phyloP scores from a whole-genome alignment of 2,329 filamentous ascomycete species.

The Botryotinia globosa region DNA sequence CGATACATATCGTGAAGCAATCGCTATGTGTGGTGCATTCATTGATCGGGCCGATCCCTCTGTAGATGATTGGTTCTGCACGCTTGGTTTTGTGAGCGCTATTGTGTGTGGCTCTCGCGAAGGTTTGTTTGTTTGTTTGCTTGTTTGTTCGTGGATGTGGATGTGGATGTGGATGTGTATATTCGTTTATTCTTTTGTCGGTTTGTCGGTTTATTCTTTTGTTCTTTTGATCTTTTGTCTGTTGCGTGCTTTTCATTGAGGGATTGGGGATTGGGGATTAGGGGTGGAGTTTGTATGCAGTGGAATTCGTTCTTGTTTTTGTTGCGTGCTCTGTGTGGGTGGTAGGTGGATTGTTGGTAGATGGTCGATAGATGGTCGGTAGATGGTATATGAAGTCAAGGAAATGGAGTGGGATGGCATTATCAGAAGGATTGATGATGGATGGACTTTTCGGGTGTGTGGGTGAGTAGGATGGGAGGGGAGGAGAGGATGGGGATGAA shows the following conservation, averaged over 20 bases:
- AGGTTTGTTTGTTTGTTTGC: not conserved
- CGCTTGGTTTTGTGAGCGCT: no score
- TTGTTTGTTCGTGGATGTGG: not conserved
- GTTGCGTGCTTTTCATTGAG: not conserved
- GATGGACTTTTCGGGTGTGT: fast-evolving
- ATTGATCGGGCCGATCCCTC: not conserved
- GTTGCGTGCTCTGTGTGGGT: no score
- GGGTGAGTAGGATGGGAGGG: no score
- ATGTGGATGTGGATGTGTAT: no score
- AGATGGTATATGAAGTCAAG: not conserved
- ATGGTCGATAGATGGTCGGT: not conserved
- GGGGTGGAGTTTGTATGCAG: not conserved
- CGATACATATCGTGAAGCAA: not conserved
- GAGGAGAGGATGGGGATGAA: no score
- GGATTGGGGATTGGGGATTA: no score
- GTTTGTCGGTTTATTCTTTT: not conserved
- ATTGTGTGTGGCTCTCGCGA: no score
- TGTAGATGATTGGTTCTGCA: no score
- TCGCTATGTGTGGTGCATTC: not conserved
- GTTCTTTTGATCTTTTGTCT: not conserved
- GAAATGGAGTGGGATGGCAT: not conserved
- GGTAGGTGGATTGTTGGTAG: no score
- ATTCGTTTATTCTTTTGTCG: no score
- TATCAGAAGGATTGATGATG: not conserved
- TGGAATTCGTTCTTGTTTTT: no score